Base-by-base conservation (phyloP, 306 rosid species). In the Urtica urens region DNA sequence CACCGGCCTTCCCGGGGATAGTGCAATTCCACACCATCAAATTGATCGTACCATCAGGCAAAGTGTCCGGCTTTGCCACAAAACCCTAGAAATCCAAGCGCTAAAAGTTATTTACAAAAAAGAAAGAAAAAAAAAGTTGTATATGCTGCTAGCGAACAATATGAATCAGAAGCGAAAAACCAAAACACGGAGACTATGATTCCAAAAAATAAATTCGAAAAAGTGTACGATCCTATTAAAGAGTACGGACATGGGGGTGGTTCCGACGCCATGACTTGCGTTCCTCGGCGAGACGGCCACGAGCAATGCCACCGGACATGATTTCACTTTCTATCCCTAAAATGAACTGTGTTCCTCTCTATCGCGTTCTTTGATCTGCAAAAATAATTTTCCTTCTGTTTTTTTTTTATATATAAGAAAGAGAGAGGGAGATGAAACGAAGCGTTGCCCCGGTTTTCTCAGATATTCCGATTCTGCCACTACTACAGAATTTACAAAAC, bases 1-100 rank as follows among this genome's bases (percentile, higher is more conserved):
- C 96, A 50, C 88, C 93, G 29, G 93, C 7, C 64, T 83, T 88
- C 28, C 96, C 93, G 18, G 94, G 94, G 49, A 88, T 83, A 25
- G 87, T 88, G 79, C 96, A 88, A 83, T 88, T 87, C 94, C 96
- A 88, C 2, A 68, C 65, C 96, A 88, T 88, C 88, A 88, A 74
- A 74, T 83, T 88, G 18, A 88, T 79, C 3, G 93, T 73, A 10
- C 93, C 93, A 60, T 88, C 93, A 0, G 93, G 47, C 15, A 69
- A 49, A 43, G 86, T 80, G 79, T 83, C 93, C 24, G 94, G 96
- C 60, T 83, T 88, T 40, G 96, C 94, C 50, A 88, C 94, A 39
- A 88, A 83, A 74, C 95, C 96, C 96, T 88, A 76, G 62, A 56
- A 60, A 30, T 28, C 30, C 58, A 14, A 39, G 43, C 13, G 22